Percentiles rank a stretch among this genome's conserved stretches.
These are phyloP conservation scores for Venturia effusa DNA, from an alignment of 2,329 filamentous ascomycete genomes.

Conservation along the genomic window DNA sequence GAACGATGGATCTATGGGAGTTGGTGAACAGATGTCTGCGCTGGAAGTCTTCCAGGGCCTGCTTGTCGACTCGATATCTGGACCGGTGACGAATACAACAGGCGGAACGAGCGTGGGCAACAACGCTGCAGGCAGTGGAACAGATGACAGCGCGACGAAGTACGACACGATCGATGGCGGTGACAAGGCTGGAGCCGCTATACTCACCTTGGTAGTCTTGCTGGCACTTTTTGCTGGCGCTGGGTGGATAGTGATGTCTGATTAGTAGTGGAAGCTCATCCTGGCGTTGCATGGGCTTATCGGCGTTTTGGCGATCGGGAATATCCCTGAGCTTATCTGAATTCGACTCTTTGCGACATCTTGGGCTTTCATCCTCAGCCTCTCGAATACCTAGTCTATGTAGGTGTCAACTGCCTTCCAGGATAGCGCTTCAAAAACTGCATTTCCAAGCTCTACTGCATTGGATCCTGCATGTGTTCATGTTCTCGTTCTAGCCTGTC, in stretches of 20 bases:
- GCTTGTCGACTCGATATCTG: conserved; percentile 22
- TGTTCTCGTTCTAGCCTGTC: no score
- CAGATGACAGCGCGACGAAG: conserved; percentile 41
- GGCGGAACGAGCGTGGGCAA: conserved; percentile 43
- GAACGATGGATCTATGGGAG: conserved; percentile 29
- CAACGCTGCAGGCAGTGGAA: conserved; percentile 30
- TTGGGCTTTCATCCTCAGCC: no score
- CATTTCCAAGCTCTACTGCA: no score
- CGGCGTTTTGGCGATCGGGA: background rate
- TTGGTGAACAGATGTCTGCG: conserved; percentile 50
- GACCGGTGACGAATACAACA: conserved; percentile 35
- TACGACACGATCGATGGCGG: conserved; percentile 26
- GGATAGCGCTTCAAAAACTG: no score
- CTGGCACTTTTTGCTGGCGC: conserved; percentile 44
- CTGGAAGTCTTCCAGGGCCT: conserved; percentile 41
- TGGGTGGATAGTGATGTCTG: conserved; percentile 35
- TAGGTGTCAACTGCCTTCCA: no score
- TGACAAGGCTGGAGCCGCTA: conserved; percentile 58
- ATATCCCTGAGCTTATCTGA: background rate
- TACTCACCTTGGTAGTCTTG: conserved; percentile 50
- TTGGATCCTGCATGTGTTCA: no score
- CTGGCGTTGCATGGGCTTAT: background rate
- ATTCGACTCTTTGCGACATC: no score
- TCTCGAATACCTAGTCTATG: no score
- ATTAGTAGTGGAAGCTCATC: background rate